phyloP scores from a whole-genome alignment of 192 early-diverging fungal species.

The Nowakowskiella sp. region DNA sequence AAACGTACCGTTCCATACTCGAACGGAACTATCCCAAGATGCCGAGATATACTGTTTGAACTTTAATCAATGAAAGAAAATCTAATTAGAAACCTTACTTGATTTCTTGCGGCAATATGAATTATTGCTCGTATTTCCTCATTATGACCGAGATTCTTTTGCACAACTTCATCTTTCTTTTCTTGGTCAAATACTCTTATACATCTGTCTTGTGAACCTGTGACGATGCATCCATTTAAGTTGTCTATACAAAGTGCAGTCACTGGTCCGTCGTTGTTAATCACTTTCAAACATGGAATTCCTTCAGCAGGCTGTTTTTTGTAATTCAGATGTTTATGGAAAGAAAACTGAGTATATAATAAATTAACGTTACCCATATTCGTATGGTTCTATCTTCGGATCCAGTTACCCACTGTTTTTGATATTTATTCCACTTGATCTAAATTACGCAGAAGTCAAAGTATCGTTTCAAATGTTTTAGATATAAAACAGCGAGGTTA shows the following conservation, averaged over 20 bases:
- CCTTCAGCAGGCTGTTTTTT: constrained; percentile 33
- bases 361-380: constrained; percentile 30
- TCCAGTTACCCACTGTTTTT: constrained; percentile 48
- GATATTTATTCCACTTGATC: constrained; percentile 41
- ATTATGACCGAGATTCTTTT: constrained; percentile 48
- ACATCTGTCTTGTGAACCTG: constrained; percentile 43
- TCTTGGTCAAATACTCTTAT: constrained; percentile 51
- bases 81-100: constrained; percentile 13
- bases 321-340: constrained; percentile 4
- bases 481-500: constrained; percentile 3
- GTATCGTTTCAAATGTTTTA: background rate
- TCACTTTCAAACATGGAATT: constrained; percentile 39
- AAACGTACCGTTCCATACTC: constrained; percentile 45
- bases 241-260: constrained; percentile 46
- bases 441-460: background rate
- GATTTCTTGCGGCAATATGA: constrained; percentile 45
- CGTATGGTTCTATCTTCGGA: constrained; percentile 53
- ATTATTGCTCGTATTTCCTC: constrained; percentile 47
- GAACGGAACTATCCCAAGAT: constrained; percentile 50
- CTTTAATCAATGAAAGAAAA: constrained; percentile 11
- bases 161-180: constrained; percentile 47
- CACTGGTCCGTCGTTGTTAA: constrained; percentile 51
- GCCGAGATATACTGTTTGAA: constrained; percentile 44
- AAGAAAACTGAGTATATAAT: background rate
- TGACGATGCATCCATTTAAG: constrained; percentile 45